A percentile compares a stretch with the other conserved stretches of the same genome.
phyloP scores from a whole-genome alignment of 768 basidiomycete genomes.

The Leccinum ochraceum region DNA sequence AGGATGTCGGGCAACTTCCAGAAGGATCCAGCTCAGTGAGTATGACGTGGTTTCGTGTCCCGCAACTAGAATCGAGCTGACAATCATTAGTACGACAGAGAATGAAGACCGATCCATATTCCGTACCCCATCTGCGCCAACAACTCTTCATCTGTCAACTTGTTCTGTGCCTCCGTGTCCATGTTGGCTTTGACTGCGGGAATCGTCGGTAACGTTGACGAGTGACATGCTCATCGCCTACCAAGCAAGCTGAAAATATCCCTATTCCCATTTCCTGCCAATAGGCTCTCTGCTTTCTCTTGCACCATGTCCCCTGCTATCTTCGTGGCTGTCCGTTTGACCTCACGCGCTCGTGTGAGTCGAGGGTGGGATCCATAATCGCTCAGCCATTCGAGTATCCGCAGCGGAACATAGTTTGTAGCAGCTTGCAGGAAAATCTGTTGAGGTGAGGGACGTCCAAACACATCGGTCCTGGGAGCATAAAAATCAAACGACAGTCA shows the following conservation, averaged over 20 bases:
- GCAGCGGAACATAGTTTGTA: slow-evolving; percentile 14
- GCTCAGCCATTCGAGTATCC: slow-evolving; percentile 35
- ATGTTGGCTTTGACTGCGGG: slow-evolving; percentile 30
- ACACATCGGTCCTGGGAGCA: slow-evolving; percentile 19
- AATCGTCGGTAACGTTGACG: neutral
- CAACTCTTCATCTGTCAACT: slow-evolving; percentile 20
- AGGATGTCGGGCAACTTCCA: slow-evolving; percentile 60
- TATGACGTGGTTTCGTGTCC: slow-evolving; percentile 66
- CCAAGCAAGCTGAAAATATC: slow-evolving; percentile 41
- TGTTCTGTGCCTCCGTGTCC: slow-evolving; percentile 26
- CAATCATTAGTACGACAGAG: neutral
- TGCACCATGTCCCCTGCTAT: slow-evolving; percentile 17
- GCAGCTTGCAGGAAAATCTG: slow-evolving; percentile 19
- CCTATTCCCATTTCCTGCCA: slow-evolving; percentile 14
- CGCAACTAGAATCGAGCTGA: slow-evolving; percentile 48
- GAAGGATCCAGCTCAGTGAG: slow-evolving; percentile 58
- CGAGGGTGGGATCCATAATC: slow-evolving; percentile 28
- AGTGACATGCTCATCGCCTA: slow-evolving; percentile 13
- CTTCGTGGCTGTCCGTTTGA: neutral
- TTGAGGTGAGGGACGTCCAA: slow-evolving; percentile 15
- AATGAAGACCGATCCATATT: neutral
- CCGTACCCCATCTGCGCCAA: slow-evolving; percentile 23
- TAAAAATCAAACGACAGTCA: neutral
- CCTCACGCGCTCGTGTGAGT: slow-evolving; percentile 17
- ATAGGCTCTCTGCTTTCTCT: slow-evolving; percentile 17